These are phyloP conservation scores for Neurospora sp. DNA, from an alignment of 2,329 filamentous ascomycete genomes.

Conservation along the genomic window DNA sequence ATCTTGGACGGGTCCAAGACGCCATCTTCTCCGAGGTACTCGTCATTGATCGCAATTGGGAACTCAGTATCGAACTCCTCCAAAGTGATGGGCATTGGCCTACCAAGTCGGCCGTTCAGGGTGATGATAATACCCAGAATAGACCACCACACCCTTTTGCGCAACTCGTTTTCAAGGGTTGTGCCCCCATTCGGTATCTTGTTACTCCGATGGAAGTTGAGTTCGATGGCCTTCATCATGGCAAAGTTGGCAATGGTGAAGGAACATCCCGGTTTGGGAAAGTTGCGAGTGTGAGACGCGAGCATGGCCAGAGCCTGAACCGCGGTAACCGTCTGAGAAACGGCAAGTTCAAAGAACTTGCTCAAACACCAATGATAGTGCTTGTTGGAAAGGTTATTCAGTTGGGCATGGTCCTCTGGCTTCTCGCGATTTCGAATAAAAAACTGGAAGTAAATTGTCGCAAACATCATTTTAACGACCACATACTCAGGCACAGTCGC, in stretches of 20 bases:
- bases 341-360: slow-evolving; percentile 55
- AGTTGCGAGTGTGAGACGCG: slow-evolving; percentile 60
- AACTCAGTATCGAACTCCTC: slow-evolving; percentile 74
- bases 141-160: slow-evolving; percentile 70
- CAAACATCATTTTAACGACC: too few species aligned
- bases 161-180: slow-evolving; percentile 61
- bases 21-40: slow-evolving; percentile 54
- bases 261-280: slow-evolving; percentile 69
- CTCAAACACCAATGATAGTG: slow-evolving; percentile 70
- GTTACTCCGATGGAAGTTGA: slow-evolving; percentile 64
- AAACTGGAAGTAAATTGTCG: slow-evolving; percentile 51
- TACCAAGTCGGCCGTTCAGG: slow-evolving; percentile 65
- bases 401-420: slow-evolving; percentile 39
- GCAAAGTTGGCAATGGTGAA: slow-evolving; percentile 57
- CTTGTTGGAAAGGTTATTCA: slow-evolving; percentile 58
- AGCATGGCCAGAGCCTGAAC: slow-evolving; percentile 67
- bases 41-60: slow-evolving; percentile 61
- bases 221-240: slow-evolving; percentile 59
- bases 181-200: slow-evolving; percentile 37
- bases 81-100: slow-evolving; percentile 63
- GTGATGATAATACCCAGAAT: slow-evolving; percentile 56
- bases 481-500: slow-evolving; percentile 38
- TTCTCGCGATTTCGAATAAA: slow-evolving; percentile 30
- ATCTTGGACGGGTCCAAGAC: slow-evolving; percentile 41
- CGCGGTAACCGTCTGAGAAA: slow-evolving; percentile 51